These are phyloP conservation scores for Phialophora expanda DNA, from an alignment of 2,329 filamentous ascomycete species.

Conservation along the genomic window DNA sequence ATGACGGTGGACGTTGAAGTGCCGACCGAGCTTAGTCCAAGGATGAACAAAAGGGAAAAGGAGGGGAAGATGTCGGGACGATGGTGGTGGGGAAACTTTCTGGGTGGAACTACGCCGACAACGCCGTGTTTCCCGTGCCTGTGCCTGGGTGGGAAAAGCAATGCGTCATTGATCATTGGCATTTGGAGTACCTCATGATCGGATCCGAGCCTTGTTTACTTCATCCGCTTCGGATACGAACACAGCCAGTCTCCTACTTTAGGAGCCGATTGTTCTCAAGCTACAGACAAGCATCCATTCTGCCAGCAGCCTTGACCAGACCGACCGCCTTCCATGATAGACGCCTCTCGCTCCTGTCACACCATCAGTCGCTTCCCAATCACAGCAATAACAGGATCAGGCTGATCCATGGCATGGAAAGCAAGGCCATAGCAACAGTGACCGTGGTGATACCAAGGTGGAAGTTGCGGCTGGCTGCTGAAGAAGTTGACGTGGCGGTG, in stretches of 20 bases:
- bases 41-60: slow-evolving; percentile 2
- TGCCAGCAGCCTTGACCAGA: background rate
- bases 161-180: background rate
- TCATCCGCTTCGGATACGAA: background rate
- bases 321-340: background rate
- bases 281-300: background rate
- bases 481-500: background rate
- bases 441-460: background rate
- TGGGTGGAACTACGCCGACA: background rate
- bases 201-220: background rate
- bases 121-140: slow-evolving; percentile 6
- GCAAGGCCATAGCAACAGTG: background rate
- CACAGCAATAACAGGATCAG: background rate
- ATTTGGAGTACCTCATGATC: background rate
- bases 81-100: slow-evolving; percentile 9
- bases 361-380: background rate
- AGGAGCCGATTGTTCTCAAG: background rate
- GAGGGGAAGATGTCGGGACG: background rate
- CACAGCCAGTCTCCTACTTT: background rate
- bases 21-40: background rate
- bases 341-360: background rate
- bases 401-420: background rate
- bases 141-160: background rate
- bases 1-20: background rate
- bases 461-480: background rate